Evolutionary conservation across 2,329 filamentous ascomycete species (phyloP), one percentile per base, ranked within the genome.

Genomic region (Knoxdaviesia proteae): DNA sequence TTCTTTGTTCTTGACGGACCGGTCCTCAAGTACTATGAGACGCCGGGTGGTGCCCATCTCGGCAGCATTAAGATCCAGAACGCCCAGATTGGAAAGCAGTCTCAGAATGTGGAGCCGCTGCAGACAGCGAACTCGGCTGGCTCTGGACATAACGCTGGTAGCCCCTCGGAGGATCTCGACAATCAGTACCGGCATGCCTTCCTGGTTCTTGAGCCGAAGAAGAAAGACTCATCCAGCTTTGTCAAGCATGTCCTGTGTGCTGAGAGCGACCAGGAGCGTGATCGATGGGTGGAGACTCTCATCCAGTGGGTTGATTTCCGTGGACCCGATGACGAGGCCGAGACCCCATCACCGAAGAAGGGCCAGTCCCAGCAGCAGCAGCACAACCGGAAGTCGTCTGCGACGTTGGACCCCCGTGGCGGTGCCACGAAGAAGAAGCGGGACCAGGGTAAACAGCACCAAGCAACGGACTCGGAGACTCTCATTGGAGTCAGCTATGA

Each of bases 151-250:
- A 58, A 59, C 6, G 70, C 67, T 43, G 68, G 74, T 33, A 77
- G 80, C 9, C 74, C 78, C 5, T 68, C 74, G 11, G 84, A 92
- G 38, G 86, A 94, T 43, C 63, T 74, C 40, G 90, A 96, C 46
- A 92, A 92, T 53, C 84, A 96, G 57, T 98, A 94, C 56, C 80
- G 90, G 5, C 90, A 98, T 60, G 90, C 90, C 1, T 98, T 98
- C 61, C 65, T 96, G 39, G 82, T 98, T 43, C 58, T 96, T 42
- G 90, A 98, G 55, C 88, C 88, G 1, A 98, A 98, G 64, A 84
- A 86, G 58, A 96, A 94, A 59, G 90, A 98, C 54, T 86, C 86
- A 0, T 77, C 69, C 29, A 86, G 81, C 50, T 71, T 88, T 42
- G 84, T 94, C 30, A 83, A 88, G 49, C 90, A 98, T 56, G 87